phyloP scores from a whole-genome alignment of 2,329 filamentous ascomycete species.

The Sporothrix brasiliensis region DNA sequence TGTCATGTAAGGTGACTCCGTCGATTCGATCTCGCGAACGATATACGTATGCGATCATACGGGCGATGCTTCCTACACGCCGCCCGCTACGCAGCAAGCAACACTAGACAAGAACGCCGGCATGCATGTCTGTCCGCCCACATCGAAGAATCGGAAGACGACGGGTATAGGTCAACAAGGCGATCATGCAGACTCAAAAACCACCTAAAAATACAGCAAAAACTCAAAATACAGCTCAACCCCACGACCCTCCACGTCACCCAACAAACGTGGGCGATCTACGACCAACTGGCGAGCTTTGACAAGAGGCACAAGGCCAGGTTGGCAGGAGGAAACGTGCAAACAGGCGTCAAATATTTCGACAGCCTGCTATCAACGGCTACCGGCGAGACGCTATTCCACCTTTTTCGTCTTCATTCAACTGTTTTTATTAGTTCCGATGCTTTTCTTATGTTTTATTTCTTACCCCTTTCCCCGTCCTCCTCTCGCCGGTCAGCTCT shows the following conservation, averaged over 20 bases:
- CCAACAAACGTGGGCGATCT: neutral
- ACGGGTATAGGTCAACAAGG: conserved; percentile 19
- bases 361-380: neutral
- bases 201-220: conserved; percentile 18
- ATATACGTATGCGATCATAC: neutral
- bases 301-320: neutral
- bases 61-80: neutral
- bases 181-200: conserved; percentile 26
- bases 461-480: neutral
- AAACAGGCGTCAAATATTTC: conserved; percentile 5
- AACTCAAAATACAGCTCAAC: conserved; percentile 16
- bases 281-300: neutral
- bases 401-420: conserved; percentile 19
- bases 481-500: neutral
- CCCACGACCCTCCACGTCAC: conserved; percentile 28
- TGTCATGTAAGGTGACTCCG: conserved; percentile 72
- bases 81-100: neutral
- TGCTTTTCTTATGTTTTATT: neutral
- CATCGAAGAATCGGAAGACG: conserved; percentile 4
- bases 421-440: conserved; percentile 31
- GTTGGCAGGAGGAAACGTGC: neutral
- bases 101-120: neutral
- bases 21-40: conserved; percentile 14
- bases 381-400: conserved; percentile 9
- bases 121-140: neutral